A percentile compares a stretch with the other conserved stretches of the same genome.
Conservation (phyloP, 768 basidiomycete genomes). For the Solioccasus polychromus region DNA sequence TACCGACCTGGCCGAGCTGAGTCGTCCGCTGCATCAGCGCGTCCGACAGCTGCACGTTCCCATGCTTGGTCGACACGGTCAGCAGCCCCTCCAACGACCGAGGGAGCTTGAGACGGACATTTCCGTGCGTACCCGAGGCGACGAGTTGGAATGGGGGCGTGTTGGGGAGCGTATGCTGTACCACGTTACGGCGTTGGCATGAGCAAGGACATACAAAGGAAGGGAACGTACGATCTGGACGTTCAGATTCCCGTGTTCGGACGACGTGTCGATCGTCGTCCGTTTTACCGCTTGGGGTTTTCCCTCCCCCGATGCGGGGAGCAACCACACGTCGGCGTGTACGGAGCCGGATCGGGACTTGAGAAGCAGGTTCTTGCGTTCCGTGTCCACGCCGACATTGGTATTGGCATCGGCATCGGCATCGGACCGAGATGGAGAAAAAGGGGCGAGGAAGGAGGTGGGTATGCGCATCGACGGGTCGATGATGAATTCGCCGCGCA, state of each 20-base stretch:
- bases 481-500: conserved; percentile 38
- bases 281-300: conserved; percentile 2
- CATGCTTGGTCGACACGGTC: conserved; percentile 15
- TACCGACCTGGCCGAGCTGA: conserved; percentile 20
- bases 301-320: conserved; percentile 5
- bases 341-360: conserved; percentile 35
- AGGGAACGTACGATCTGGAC: conserved; percentile 20
- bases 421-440: no score
- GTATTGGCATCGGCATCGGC: no score
- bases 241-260: conserved; percentile 15
- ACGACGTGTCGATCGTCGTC: conserved; percentile 20
- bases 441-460: conserved; percentile 35
- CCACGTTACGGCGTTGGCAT: background rate
- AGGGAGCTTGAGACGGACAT: conserved; percentile 16
- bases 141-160: conserved; percentile 17
- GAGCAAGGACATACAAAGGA: background rate
- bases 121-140: conserved; percentile 8
- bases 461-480: conserved; percentile 44
- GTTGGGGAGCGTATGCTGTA: conserved; percentile 15
- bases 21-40: conserved; percentile 14
- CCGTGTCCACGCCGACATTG: conserved; percentile 34
- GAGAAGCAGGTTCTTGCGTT: conserved; percentile 39
- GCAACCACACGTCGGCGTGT: conserved; percentile 39
- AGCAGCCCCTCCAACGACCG: conserved; percentile 23
- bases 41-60: conserved; percentile 14